Percentiles rank a stretch among this genome's conserved stretches.
These are phyloP conservation scores for Talaromyces sp. DNA, from an alignment of 2,329 filamentous ascomycete genomes.

Conservation along the genomic window DNA sequence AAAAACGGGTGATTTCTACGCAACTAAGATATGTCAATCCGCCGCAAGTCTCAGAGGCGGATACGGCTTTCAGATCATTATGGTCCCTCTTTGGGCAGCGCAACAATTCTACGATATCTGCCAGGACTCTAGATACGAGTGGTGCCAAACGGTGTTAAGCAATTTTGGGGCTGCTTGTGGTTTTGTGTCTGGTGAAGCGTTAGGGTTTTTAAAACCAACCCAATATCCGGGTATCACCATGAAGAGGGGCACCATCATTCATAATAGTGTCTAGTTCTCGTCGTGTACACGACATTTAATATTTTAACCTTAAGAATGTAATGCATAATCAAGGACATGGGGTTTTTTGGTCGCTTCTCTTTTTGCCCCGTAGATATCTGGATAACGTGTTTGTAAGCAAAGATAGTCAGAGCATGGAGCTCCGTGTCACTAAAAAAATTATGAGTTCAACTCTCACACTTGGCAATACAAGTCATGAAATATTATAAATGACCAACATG, in stretches of 20 bases:
- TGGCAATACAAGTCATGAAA: not conserved
- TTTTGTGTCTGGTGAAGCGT: slow-evolving; percentile 8
- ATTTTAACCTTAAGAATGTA: too few relatives aligned
- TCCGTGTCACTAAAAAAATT: not conserved
- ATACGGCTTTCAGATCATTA: slow-evolving; percentile 17
- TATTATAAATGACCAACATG: not conserved
- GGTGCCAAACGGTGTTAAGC: slow-evolving; percentile 13
- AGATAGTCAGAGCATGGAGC: not conserved
- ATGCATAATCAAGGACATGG: not conserved
- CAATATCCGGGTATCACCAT: slow-evolving; percentile 10
- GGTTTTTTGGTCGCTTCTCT: not conserved
- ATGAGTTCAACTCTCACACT: not conserved
- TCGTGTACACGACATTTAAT: not conserved
- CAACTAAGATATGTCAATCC: slow-evolving; percentile 18
- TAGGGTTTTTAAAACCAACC: slow-evolving; percentile 4
- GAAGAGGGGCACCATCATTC: slow-evolving; percentile 6
- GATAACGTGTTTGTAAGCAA: not conserved
- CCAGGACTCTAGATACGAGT: slow-evolving; percentile 8
- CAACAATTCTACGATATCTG: slow-evolving; percentile 7
- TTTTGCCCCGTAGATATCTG: not conserved
- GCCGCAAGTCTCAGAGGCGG: slow-evolving; percentile 11
- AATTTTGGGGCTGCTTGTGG: slow-evolving; percentile 13
- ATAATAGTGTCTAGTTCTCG: slow-evolving; percentile 14
- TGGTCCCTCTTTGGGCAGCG: slow-evolving; percentile 17
- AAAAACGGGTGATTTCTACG: slow-evolving; percentile 16